Evolutionary conservation across 116 monocot species (phyloP).

Genomic region (Zostera marina): DNA sequence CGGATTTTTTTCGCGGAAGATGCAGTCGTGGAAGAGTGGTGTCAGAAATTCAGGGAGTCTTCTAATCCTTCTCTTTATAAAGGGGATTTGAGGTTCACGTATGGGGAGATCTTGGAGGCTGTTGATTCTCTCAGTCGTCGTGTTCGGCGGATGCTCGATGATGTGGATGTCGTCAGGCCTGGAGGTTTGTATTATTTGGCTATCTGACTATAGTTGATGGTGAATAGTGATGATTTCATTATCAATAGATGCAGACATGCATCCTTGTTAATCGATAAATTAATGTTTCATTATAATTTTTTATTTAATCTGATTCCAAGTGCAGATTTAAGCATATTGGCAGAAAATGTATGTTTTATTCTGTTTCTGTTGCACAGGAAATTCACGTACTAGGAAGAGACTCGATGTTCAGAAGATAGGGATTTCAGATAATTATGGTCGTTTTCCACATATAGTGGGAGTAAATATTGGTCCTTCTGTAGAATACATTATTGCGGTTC

Average conservation of each 20-base stretch:
- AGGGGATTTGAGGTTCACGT: constrained; percentile 50
- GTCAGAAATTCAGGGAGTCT: background rate
- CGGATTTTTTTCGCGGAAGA: background rate
- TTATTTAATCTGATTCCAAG: too few species aligned
- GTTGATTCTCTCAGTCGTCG: constrained; percentile 55
- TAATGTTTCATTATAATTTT: too few species aligned
- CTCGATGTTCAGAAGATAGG: background rate
- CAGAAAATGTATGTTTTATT: background rate
- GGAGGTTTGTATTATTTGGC: constrained; percentile 11
- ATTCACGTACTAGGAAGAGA: background rate
- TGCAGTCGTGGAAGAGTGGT: background rate
- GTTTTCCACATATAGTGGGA: constrained; percentile 44
- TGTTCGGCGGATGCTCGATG: constrained; percentile 34
- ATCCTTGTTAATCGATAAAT: too few species aligned
- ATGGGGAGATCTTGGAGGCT: constrained; percentile 31
- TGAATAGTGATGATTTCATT: background rate
- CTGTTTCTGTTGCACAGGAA: constrained; percentile 8
- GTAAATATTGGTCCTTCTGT: constrained; percentile 60
- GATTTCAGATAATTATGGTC: background rate
- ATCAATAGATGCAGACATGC: too few species aligned
- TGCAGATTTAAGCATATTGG: too few species aligned
- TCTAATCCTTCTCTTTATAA: constrained; percentile 14
- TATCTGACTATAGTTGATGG: too few species aligned
- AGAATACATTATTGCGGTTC: constrained; percentile 67
- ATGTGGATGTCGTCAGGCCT: constrained; percentile 14